These are phyloP conservation scores for Cenococcum geophilum DNA, from an alignment of 495 filamentous ascomycete species.

Conservation along the genomic window DNA sequence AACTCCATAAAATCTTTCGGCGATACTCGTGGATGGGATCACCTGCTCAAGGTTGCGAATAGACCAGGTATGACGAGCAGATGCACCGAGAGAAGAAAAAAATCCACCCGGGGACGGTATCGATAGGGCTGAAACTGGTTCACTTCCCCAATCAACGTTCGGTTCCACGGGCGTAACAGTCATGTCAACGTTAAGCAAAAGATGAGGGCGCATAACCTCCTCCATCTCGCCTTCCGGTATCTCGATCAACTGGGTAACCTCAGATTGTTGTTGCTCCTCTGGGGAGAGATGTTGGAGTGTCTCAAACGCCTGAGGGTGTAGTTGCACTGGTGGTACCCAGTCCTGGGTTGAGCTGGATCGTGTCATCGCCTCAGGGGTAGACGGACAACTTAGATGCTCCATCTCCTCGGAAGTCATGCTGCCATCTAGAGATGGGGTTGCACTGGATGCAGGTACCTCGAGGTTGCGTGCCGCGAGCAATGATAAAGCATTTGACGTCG, in stretches of 20 bases:
- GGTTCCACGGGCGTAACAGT: constrained; percentile 39
- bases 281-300: constrained; percentile 70
- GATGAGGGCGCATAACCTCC: constrained; percentile 30
- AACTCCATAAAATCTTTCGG: constrained; percentile 71
- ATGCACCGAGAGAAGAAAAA: constrained; percentile 71
- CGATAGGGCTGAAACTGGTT: constrained; percentile 53
- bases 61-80: constrained; percentile 70
- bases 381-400: constrained; percentile 68
- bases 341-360: constrained; percentile 44
- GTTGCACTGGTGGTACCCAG: constrained; percentile 59
- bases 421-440: constrained; percentile 82
- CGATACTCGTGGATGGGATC: constrained; percentile 35
- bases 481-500: constrained; percentile 67
- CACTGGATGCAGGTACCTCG: constrained; percentile 62
- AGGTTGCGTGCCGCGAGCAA: constrained; percentile 53
- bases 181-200: constrained; percentile 26
- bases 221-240: constrained; percentile 43
- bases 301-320: constrained; percentile 70
- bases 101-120: constrained; percentile 89
- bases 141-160: constrained; percentile 28
- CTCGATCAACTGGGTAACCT: constrained; percentile 46
- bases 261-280: constrained; percentile 43
- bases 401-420: constrained; percentile 81
- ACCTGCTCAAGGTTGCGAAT: constrained; percentile 42
- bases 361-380: constrained; percentile 65